phyloP scores from a whole-genome alignment of 768 basidiomycete genomes.

The Suillus spraguei region DNA sequence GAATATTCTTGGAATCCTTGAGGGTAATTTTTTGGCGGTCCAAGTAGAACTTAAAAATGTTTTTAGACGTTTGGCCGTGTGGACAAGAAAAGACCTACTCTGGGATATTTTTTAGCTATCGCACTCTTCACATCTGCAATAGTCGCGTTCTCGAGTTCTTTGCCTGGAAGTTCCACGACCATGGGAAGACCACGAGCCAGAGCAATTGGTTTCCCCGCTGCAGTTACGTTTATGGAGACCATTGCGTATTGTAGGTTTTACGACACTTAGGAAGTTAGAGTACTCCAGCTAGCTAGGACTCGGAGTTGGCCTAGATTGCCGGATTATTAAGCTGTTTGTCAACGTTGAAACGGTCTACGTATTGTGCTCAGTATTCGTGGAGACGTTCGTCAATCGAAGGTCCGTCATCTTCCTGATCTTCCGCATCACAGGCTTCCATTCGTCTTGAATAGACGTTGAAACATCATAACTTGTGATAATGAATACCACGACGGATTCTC shows the following conservation, averaged over 20 bases:
- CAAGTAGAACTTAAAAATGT: slow-evolving; percentile 57
- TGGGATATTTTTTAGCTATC: slow-evolving; percentile 57
- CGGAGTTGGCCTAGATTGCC: too few relatives aligned
- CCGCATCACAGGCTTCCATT: too few relatives aligned
- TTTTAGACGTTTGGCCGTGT: slow-evolving; percentile 10
- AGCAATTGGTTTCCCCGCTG: slow-evolving; percentile 46
- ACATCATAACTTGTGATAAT: too few relatives aligned
- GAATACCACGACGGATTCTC: too few relatives aligned
- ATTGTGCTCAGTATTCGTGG: too few relatives aligned
- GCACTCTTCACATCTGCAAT: slow-evolving; percentile 70
- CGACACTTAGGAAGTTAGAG: too few relatives aligned
- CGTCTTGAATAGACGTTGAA: too few relatives aligned
- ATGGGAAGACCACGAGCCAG: slow-evolving; percentile 55
- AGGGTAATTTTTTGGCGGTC: slow-evolving; percentile 75
- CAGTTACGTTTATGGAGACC: slow-evolving; percentile 57
- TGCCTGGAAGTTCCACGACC: slow-evolving; percentile 49
- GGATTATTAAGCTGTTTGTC: too few relatives aligned
- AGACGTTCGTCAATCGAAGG: too few relatives aligned
- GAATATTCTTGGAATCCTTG: slow-evolving; percentile 59
- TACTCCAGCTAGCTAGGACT: too few relatives aligned
- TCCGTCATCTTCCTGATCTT: too few relatives aligned
- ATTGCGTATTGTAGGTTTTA: slow-evolving; percentile 29
- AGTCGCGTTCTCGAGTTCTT: slow-evolving; percentile 50
- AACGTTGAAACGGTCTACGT: too few relatives aligned
- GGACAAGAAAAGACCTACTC: slow-evolving; percentile 35